Base-by-base conservation (phyloP, 495 filamentous ascomycete species). In the Aspergillus conjunctus region DNA sequence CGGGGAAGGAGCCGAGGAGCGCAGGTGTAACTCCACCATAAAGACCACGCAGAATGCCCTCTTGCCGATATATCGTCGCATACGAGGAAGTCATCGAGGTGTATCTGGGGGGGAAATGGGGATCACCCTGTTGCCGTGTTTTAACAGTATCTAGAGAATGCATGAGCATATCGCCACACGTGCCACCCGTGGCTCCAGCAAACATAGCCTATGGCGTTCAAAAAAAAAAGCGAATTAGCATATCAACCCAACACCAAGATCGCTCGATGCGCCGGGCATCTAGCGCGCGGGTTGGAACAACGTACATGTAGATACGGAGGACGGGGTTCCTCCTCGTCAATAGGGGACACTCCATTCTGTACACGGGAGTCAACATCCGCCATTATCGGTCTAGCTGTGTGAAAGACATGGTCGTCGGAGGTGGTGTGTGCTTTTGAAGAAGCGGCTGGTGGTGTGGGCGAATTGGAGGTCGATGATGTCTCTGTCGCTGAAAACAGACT, bases 71-170 rank as follows among this genome's bases (percentile, higher is more conserved):
- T 61, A 98, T 98, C 1, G 88, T 97, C 66, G 87, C 80, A 77
- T 98, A 98, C 6, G 93, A 92, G 21, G 88, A 87, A 21, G 88
- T 87, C 75, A 97, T 87, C 20, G 91, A 92, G 1, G 90, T 87
- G 74, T 98, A 98, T 74, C 90, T 93, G 1, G 93, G 89, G 17
- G 93, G 94, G 51, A 94, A 82, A 66, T 91, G 87, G 32, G 92
- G 92, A 68, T 97, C 95, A 66, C 94, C 94, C 77, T 98, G 94
- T 74, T 98, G 94, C 54, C 94, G 85, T n/a, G 94, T 98, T 76
- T 98, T 98, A 56, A 98, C 94, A 8, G 94, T 98, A 77, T 98
- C 94, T 72, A 98, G 83, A 48, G 93, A 97, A 74, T 98, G 94
- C 95, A 98, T 98, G 60, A 98, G 79, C 84, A 98, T 91, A 74